Evolutionary conservation across 1,139 yeast species (phyloP).

Genomic region (Magnusiomyces suaveolens): DNA sequence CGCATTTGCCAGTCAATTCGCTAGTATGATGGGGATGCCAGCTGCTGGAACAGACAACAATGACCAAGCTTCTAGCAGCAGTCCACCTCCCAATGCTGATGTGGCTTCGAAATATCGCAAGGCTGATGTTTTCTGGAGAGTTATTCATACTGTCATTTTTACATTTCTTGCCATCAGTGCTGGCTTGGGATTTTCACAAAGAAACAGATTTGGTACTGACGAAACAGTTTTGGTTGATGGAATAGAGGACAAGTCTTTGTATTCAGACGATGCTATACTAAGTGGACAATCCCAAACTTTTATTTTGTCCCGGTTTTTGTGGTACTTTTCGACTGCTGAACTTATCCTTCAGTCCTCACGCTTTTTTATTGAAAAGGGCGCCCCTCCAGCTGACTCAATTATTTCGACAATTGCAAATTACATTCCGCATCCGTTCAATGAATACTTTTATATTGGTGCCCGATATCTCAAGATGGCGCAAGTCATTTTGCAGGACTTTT

Average conservation of each 20-base stretch:
- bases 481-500: slow-evolving; percentile 25
- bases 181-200: background rate
- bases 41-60: background rate
- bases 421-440: slow-evolving; percentile 26
- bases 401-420: slow-evolving; percentile 24
- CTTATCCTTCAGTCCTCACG: slow-evolving; percentile 27
- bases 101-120: slow-evolving; percentile 2
- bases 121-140: slow-evolving; percentile 9
- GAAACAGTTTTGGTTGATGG: background rate
- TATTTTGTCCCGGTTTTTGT: too few relatives aligned
- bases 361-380: slow-evolving; percentile 27
- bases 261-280: too few relatives aligned
- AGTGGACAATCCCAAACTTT: too few relatives aligned
- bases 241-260: too few relatives aligned
- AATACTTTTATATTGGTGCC: slow-evolving; percentile 24
- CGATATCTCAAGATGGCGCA: slow-evolving; percentile 22
- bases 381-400: slow-evolving; percentile 24
- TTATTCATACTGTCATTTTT: slow-evolving; percentile 8
- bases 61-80: background rate
- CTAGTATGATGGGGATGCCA: slow-evolving; percentile 11
- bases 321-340: slow-evolving; percentile 27
- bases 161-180: slow-evolving; percentile 8
- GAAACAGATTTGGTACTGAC: background rate
- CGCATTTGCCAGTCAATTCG: slow-evolving; percentile 10
- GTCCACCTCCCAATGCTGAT: slow-evolving; percentile 1